These are phyloP conservation scores for Oehlia diaphana DNA, from an alignment of 192 early-diverging fungal species.

Conservation along the genomic window DNA sequence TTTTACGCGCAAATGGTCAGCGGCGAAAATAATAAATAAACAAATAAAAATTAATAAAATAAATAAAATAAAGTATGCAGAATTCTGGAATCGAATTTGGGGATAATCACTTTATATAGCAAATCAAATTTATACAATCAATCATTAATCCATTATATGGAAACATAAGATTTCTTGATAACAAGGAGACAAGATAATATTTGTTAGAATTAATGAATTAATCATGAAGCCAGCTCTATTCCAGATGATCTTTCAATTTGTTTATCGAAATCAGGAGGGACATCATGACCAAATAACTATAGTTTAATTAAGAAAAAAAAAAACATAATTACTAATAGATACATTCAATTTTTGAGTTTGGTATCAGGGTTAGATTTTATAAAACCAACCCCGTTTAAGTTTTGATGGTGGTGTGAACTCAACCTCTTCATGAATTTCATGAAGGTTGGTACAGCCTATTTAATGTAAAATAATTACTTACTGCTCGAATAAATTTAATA, in stretches of 20 bases:
- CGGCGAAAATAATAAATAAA: neutral
- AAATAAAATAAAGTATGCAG: neutral
- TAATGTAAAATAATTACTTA: constrained; percentile 30
- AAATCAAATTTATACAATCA: neutral
- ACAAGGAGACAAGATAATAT: neutral
- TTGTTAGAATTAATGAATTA: neutral
- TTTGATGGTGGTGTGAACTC: too few relatives aligned
- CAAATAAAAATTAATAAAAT: neutral
- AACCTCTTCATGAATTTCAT: too few relatives aligned
- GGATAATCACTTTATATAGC: neutral
- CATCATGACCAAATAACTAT: constrained; percentile 41
- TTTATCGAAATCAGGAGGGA: constrained; percentile 23
- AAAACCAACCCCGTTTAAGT: too few relatives aligned
- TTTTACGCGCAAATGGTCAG: neutral
- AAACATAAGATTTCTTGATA: neutral
- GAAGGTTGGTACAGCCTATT: neutral
- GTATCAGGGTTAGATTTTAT: too few relatives aligned
- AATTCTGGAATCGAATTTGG: neutral
- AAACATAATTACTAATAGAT: too few relatives aligned
- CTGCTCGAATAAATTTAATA: constrained; percentile 55
- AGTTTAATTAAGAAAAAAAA: neutral
- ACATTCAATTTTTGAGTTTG: too few relatives aligned
- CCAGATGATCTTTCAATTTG: constrained; percentile 39
- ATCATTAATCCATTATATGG: neutral
- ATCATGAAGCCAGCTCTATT: neutral